Percentiles rank a stretch among this genome's conserved stretches.
phyloP scores from a whole-genome alignment of 495 filamentous ascomycete genomes.

The Bryoglossum gracile region DNA sequence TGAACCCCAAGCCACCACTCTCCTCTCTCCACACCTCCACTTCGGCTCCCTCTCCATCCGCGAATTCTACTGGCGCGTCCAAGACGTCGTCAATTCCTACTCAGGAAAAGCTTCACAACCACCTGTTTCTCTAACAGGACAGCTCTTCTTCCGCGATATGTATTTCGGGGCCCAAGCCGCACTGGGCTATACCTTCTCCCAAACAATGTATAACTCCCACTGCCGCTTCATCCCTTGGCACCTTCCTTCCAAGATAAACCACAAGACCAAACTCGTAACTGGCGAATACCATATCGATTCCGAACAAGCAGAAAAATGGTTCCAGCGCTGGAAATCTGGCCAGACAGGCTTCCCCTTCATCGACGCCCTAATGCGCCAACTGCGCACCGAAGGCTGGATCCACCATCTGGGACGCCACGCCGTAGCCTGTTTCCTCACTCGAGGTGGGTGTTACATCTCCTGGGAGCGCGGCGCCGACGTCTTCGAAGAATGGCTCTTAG shows the following conservation, averaged over 20 bases:
- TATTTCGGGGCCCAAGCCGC: slow-evolving; percentile 66
- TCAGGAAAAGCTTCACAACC: slow-evolving; percentile 42
- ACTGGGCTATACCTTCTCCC: slow-evolving; percentile 49
- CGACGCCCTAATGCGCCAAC: slow-evolving; percentile 67
- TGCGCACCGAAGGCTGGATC: slow-evolving; percentile 64
- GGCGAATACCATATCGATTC: slow-evolving; percentile 50
- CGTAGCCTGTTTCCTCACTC: slow-evolving; percentile 65
- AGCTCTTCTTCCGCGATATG: slow-evolving; percentile 69
- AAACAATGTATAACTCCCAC: slow-evolving; percentile 50
- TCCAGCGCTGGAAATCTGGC: slow-evolving; percentile 57
- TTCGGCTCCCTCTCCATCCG: slow-evolving; percentile 57
- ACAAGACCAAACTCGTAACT: slow-evolving; percentile 33
- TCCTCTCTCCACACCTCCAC: slow-evolving; percentile 64
- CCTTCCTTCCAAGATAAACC: slow-evolving; percentile 46
- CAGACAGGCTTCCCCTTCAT: slow-evolving; percentile 67
- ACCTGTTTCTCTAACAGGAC: slow-evolving; percentile 57
- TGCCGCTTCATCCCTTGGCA: slow-evolving; percentile 68
- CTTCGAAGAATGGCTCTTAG: slow-evolving; percentile 64
- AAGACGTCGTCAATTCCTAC: slow-evolving; percentile 43
- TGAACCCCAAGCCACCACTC: slow-evolving; percentile 57
- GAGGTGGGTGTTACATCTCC: slow-evolving; percentile 63
- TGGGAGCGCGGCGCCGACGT: slow-evolving; percentile 71
- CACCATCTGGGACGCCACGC: slow-evolving; percentile 66
- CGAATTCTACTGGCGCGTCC: slow-evolving; percentile 60
- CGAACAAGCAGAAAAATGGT: slow-evolving; percentile 49